Base-by-base conservation (phyloP, 768 basidiomycete genomes). In the Hericium coralloides region DNA sequence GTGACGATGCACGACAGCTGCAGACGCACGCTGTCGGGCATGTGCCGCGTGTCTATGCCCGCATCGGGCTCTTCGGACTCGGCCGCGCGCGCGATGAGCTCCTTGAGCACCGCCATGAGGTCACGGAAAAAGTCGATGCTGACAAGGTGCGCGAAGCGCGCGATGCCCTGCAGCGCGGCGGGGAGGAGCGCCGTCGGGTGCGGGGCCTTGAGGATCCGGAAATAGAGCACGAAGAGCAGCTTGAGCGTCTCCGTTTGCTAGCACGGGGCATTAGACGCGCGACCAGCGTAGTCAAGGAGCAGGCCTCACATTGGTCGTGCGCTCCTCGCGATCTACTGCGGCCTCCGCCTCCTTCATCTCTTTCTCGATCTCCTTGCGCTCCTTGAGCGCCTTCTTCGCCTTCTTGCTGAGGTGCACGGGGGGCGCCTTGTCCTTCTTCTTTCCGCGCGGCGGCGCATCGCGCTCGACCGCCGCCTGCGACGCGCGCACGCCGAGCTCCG, bases 71-170 rank as follows among this genome's bases (percentile, higher is more conserved):
- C 66, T 60, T 56, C 55, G 62, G 58, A 63, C 68, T 25, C 68
- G 70, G 49, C 69, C 72, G 23, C 70, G 59, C 81, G 82, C 53
- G 74, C 66, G 64, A 95, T 82, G 57, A 95, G 79, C 57, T 78
- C 79, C 72, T 89, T 89, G 37, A 99, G 76, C 5, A 94, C 91
- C 55, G 82, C 77, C 76, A 99, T 80, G 49, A 99, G 77, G 72
- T 99, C 97, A 66, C 87, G 86, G 82, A 98, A 99, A 74, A 99
- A 98, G 69, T 99, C 95, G 64, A 98, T 82, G 71, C 97, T 99
- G 69, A 99, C 93, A 57, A 98, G 82, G 68, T 98, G 97, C 1
- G 95, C 88, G 67, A 92, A 98, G 73, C 84, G 86, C 2, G 94
- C 85, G 64, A 98, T 89, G 59, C 97, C 97, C 65, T 88, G 85